Evolutionary conservation across 225 moss, liverwort and hornwort species (phyloP), one percentile per base, ranked within the genome.

Genomic region (Straminergon stramineum): DNA sequence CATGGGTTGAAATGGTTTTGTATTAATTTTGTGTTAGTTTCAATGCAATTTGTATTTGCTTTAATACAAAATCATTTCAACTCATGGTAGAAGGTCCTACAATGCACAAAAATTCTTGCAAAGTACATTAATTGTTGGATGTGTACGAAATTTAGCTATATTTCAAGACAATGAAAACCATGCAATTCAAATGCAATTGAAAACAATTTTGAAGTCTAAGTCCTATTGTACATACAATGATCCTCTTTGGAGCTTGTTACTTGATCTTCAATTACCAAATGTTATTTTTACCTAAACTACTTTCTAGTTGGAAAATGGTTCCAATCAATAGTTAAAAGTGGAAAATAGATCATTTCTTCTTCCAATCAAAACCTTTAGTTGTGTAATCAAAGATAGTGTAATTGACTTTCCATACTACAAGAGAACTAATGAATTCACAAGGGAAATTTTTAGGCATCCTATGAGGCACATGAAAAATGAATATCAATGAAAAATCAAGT

Each of bases 171-270:
- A 23, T 37, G 15, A 55, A 77, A 78, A 78, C 9, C 23, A 78
- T 6, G 6, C 9, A 78, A 56, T 26, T 23, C 10, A 60, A 60
- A 60, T 60, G 4, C 24, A 60, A 60, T 78, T 37, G 1, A 55
- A 56, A 56, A 24, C 2, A 37, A 78, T 9, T 35, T 78, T 78
- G 4, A 55, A 37, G 6, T 10, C 4, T 1, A 37, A n/a, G n/a
- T n/a, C n/a, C 37, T 10, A 37, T 10, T 78, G 4, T 23, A 53
- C 0, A 55, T 35, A 56, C 3, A 15, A 9, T 37, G 15, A 10
- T 55, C 24, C 0, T 10, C 20, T 55, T 31, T 0, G 0, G 15
- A 55, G 14, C 8, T 0, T 55, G 1, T 15, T 35, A 77, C 35
- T 35, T 77, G 6, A 35, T 35, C 1, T 55, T 15, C 5, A 55